Conservation (phyloP, 2,329 filamentous ascomycete species). For the Penicillium sp. region DNA sequence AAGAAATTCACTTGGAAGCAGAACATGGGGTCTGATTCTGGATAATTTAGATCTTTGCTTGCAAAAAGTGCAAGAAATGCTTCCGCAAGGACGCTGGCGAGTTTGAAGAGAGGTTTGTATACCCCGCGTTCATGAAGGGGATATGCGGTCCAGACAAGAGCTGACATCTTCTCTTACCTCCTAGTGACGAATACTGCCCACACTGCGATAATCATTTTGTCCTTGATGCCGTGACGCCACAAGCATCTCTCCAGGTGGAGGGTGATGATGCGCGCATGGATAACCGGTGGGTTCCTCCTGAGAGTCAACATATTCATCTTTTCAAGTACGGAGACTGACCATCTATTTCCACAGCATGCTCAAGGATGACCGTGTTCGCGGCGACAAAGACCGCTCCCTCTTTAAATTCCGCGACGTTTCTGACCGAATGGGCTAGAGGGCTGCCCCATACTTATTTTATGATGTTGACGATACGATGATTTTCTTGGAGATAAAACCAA, state of each 20-base stretch:
- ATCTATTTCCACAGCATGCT: slow-evolving; percentile 66
- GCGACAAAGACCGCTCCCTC: slow-evolving; percentile 64
- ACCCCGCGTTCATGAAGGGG: background rate
- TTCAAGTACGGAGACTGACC: slow-evolving; percentile 15
- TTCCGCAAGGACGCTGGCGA: slow-evolving; percentile 92
- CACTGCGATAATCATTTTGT: slow-evolving; percentile 99
- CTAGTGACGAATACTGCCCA: slow-evolving; percentile 93
- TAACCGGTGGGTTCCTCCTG: slow-evolving; percentile 55
- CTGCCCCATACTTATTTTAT: slow-evolving; percentile 21
- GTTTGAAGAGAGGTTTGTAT: slow-evolving; percentile 75
- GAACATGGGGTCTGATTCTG: slow-evolving; percentile 8
- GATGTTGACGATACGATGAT: slow-evolving; percentile 37
- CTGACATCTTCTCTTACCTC: slow-evolving; percentile 3
- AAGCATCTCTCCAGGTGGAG: slow-evolving; percentile 82
- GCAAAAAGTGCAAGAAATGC: slow-evolving; percentile 98
- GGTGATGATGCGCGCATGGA: slow-evolving; percentile 88
- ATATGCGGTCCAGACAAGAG: background rate
- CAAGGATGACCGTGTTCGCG: slow-evolving; percentile 79
- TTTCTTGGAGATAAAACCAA: slow-evolving; percentile 13
- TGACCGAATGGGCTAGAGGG: slow-evolving; percentile 71
- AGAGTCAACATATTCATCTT: background rate
- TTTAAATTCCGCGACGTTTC: slow-evolving; percentile 78
- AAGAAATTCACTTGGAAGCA: too few species aligned
- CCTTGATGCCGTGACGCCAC: slow-evolving; percentile 82
- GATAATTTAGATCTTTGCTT: slow-evolving; percentile 69